Conservation (phyloP, 2,329 filamentous ascomycete species). For the Beauveria caledonica region DNA sequence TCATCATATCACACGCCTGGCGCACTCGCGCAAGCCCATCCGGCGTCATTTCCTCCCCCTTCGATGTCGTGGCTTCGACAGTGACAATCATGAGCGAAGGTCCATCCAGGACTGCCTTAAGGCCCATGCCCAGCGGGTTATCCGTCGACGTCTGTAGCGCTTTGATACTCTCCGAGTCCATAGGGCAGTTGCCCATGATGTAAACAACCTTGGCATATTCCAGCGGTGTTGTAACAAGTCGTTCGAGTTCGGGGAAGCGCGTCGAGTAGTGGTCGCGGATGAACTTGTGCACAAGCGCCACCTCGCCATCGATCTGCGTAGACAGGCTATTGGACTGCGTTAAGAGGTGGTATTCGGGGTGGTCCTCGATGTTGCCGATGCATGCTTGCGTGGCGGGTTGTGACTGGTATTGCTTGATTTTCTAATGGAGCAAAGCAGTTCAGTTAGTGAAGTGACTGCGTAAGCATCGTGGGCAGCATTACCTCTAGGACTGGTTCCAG, state of each 20-base stretch:
- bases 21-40: slow-evolving; percentile 66
- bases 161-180: slow-evolving; percentile 76
- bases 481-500: slow-evolving; percentile 77
- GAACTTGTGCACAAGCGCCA: slow-evolving; percentile 90
- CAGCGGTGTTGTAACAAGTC: slow-evolving; percentile 79
- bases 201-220: slow-evolving; percentile 94
- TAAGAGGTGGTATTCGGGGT: slow-evolving; percentile 81
- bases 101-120: slow-evolving; percentile 77
- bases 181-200: slow-evolving; percentile 84
- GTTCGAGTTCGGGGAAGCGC: slow-evolving; percentile 87
- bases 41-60: slow-evolving; percentile 68
- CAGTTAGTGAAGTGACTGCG: slow-evolving; percentile 46
- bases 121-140: slow-evolving; percentile 66
- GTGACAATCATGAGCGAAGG: slow-evolving; percentile 93
- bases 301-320: slow-evolving; percentile 86
- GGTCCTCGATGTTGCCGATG: slow-evolving; percentile 81
- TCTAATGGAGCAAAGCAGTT: slow-evolving; percentile 39
- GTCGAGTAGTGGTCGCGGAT: slow-evolving; percentile 93
- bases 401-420: slow-evolving; percentile 70
- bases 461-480: slow-evolving; percentile 49
- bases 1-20: slow-evolving; percentile 75
- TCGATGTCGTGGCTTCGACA: slow-evolving; percentile 85
- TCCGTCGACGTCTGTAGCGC: slow-evolving; percentile 65
- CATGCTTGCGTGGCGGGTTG: slow-evolving; percentile 57
- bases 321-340: slow-evolving; percentile 85